Evolutionary conservation across 1,284 basidiomycete genomes (phyloP), one percentile per base, ranked within the genome.

Genomic region (Volvariella volvacea): DNA sequence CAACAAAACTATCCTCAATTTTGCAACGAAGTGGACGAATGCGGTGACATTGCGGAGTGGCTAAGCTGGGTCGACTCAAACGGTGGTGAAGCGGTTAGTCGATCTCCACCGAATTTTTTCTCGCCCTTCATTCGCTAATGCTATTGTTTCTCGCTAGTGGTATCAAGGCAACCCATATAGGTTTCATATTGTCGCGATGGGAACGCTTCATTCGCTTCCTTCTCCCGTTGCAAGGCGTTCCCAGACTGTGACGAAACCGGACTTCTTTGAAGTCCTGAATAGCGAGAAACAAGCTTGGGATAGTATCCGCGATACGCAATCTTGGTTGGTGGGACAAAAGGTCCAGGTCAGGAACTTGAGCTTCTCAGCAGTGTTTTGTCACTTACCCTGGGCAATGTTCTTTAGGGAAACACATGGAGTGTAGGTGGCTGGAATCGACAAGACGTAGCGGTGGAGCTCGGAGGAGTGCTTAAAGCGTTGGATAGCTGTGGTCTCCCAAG

Each of bases 1-100:
- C 93, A 98, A 52, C 92, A 98, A 58, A 98, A 97, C 59, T 90
- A 93, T 50, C 76, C 84, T 0, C 80, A 83, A 43, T 99, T 92
- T 59, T 92, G 87, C 55, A 65, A 75, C 32, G 78, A 85, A 20
- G 60, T 95, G 0, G 89, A 94, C 3, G 72, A 98, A 48, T 84
- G 83, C 49, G 75, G 76, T 2, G 72, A 68, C 0, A 64, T 92
- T 1, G 67, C 82, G 16, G 93, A 97, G 22, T 81, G 80, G 58
- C 64, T 98, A 44, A 94, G 92, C 52, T 80, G 76, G 65, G 74
- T 86, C 1, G 94, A 98, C 58, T 71, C 79, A 0, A 83, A 83
- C 60, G 76, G 79, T 3, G 82, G 88, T 31, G 88, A 89, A 62
- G 69, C 76, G 41, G 88, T 88, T 59, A 52, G 87, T 67, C 39